A percentile compares a stretch with the other conserved stretches of the same genome.
These are phyloP conservation scores for Cystoisospora suis DNA, from an alignment of 169 alveolate species.

Conservation along the genomic window DNA sequence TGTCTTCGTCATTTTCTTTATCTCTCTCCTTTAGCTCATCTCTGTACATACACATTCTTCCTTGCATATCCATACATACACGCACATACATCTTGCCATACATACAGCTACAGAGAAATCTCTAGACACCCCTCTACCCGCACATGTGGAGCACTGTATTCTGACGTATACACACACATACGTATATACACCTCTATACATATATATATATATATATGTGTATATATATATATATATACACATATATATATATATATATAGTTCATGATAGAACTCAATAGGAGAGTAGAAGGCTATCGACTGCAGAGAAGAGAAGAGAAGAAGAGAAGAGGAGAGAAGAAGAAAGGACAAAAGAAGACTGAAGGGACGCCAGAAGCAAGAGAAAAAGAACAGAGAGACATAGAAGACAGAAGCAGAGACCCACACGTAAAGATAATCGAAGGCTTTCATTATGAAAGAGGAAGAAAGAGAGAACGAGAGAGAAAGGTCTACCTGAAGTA, in stretches of 20 bases:
- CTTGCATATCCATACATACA: no score
- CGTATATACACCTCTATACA: background rate
- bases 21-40: no score
- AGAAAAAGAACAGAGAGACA: background rate
- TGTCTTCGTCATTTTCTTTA: no score
- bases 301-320: no score
- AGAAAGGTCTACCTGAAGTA: constrained; percentile 3
- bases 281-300: no score
- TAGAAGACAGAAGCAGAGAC: background rate
- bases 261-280: background rate
- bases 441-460: background rate
- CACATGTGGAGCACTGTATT: background rate
- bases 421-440: background rate
- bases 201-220: no score
- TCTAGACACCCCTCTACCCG: no score
- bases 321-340: background rate
- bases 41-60: no score
- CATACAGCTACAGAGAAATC: no score
- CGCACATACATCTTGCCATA: no score
- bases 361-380: background rate
- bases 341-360: background rate
- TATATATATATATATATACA: background rate
- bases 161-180: background rate
- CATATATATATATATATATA: no score
- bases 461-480: background rate